phyloP scores from a whole-genome alignment of 768 basidiomycete species.

The Trametes punicea region DNA sequence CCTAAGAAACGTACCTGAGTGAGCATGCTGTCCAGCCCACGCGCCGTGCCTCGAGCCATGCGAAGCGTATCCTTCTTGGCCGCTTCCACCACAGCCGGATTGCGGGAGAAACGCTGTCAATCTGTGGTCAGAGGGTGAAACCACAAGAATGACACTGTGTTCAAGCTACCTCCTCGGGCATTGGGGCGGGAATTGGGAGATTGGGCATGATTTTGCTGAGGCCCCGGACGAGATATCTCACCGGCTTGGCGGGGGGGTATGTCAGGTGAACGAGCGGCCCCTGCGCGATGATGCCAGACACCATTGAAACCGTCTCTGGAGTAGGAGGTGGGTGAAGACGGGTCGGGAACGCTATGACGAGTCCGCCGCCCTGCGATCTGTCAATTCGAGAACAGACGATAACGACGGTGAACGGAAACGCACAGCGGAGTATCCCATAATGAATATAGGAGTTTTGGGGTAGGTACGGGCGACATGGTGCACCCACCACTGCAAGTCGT shows the following conservation, averaged over 20 bases:
- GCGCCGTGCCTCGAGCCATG: slow-evolving; percentile 43
- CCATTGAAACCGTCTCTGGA: slow-evolving; percentile 33
- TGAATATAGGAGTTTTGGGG: slow-evolving; percentile 50
- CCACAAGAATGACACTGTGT: slow-evolving; percentile 16
- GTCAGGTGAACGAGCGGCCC: slow-evolving; percentile 64
- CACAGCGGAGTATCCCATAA: slow-evolving; percentile 77
- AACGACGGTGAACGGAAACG: slow-evolving; percentile 7
- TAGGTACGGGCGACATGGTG: slow-evolving; percentile 42
- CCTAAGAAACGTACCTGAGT: slow-evolving; percentile 20
- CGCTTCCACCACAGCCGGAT: slow-evolving; percentile 45
- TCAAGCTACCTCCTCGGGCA: slow-evolving; percentile 42
- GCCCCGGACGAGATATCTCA: slow-evolving; percentile 48
- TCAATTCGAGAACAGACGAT: neutral
- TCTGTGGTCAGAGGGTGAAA: neutral
- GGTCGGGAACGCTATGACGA: slow-evolving; percentile 56
- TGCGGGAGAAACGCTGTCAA: slow-evolving; percentile 55
- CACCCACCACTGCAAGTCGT: slow-evolving; percentile 66
- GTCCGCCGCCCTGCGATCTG: slow-evolving; percentile 52
- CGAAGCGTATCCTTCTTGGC: slow-evolving; percentile 55
- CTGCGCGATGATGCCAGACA: slow-evolving; percentile 62
- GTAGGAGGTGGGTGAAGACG: slow-evolving; percentile 33
- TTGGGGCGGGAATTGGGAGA: slow-evolving; percentile 46
- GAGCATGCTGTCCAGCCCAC: slow-evolving; percentile 21
- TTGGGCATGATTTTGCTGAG: slow-evolving; percentile 47
- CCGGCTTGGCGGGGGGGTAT: slow-evolving; percentile 47